Base-by-base conservation (phyloP, 2,329 filamentous ascomycete genomes). In the Calonectria pseudoreteaudii region DNA sequence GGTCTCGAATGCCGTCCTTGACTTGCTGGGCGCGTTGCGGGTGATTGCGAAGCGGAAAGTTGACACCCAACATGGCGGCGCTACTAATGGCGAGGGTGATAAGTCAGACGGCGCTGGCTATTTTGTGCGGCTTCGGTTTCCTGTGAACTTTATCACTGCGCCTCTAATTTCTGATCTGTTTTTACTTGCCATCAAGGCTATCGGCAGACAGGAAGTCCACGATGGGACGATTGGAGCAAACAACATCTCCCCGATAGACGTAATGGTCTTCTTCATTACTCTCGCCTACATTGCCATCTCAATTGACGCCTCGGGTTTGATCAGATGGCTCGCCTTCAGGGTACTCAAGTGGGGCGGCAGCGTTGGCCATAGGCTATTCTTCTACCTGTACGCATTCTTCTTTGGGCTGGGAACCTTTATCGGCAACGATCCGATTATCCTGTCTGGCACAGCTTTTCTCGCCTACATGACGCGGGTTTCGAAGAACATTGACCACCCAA, bases 381-480 rank as follows among this genome's bases (percentile, higher is more conserved):
- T 94, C 82, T 94, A 93, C 80, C 90, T 95, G 5, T 95, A 94
- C 78, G 83, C 87, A 47, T 94, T 95, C 85, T 95, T 94, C 85
- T 94, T 94, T 75, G 81, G 82, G 6, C 83, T 95, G 0, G 92
- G 92, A 2, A 90, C 86, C 79, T 93, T 93, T 77, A 92, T 95
- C 65, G 93, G 93, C 10, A 95, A 95, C 72, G 93, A 95, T 76
- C 93, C 93, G 0, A 92, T 95, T 75, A 94, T 95, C 68, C 84
- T 95, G 0, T 94, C 93, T 0, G 93, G 93, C 1, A 95, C 93
- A 0, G 90, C 93, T 0, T 95, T 95, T 70, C 87, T 95, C 16
- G 92, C 93, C 3, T 95, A 95, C 82, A 94, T 95, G 92, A 95
- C 93, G 0, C 87, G 93, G 9, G 93, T 94, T 0, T 94, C 93